These are phyloP conservation scores for Fragaria nilgerrensis DNA, from an alignment of 306 rosid genomes.

Conservation along the genomic window DNA sequence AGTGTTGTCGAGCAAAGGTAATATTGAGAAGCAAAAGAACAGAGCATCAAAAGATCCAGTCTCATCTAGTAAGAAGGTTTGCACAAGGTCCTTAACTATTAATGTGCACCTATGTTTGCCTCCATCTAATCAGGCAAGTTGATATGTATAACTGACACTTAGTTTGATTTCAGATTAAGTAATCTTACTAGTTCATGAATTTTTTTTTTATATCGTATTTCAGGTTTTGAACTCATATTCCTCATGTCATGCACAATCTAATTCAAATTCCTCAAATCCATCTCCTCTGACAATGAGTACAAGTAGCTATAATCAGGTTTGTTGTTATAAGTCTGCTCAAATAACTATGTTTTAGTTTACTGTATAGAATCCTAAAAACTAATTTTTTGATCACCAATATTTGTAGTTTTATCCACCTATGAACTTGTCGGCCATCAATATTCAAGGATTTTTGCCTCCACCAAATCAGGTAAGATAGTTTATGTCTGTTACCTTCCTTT, in stretches of 20 bases:
- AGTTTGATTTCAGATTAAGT: background rate
- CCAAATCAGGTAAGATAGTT: no score
- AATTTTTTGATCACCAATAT: no score
- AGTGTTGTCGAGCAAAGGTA: background rate
- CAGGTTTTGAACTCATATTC: background rate
- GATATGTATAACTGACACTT: background rate
- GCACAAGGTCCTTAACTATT: background rate
- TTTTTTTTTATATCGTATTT: background rate
- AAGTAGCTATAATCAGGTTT: background rate
- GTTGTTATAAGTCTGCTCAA: no score
- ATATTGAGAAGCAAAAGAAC: background rate
- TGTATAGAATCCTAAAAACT: no score
- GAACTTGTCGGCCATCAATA: no score
- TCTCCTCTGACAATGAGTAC: background rate
- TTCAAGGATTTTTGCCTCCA: no score
- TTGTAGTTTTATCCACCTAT: no score
- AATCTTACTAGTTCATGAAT: background rate
- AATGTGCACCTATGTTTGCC: background rate
- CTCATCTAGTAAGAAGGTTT: slow-evolving; percentile 1
- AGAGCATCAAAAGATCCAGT: background rate
- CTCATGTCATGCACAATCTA: background rate
- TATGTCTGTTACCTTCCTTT: no score
- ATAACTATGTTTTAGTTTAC: no score
- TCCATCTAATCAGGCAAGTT: background rate
- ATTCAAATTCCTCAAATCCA: background rate